Percentiles rank a stretch among this genome's conserved stretches.
phyloP scores from a whole-genome alignment of 2,329 filamentous ascomycete genomes.

The Chrysoporthe austroafricana region DNA sequence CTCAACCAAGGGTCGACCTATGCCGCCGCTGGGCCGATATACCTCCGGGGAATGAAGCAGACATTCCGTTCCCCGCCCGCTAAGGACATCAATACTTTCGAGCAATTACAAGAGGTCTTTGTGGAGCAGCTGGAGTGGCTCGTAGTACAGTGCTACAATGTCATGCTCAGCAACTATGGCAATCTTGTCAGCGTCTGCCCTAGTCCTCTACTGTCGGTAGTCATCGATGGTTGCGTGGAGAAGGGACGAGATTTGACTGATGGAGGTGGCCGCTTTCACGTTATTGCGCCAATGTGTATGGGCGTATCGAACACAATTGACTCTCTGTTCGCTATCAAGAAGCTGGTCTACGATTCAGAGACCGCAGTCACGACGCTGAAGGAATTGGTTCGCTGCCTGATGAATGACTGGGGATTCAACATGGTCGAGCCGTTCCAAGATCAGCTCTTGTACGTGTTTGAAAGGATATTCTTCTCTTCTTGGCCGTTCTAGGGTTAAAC shows the following conservation, averaged over 20 bases:
- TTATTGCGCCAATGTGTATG: constrained; percentile 17
- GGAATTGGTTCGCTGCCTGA: constrained; percentile 15
- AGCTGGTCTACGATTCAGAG: constrained; percentile 18
- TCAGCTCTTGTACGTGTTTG: constrained; percentile 4
- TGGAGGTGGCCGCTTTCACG: constrained; percentile 16
- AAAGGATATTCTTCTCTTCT: too few species aligned
- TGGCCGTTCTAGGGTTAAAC: neutral
- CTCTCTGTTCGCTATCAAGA: constrained; percentile 26
- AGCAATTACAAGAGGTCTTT: constrained; percentile 18
- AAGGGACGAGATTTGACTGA: constrained; percentile 20
- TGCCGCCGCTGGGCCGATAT: constrained; percentile 14
- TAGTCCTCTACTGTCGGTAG: constrained; percentile 18
- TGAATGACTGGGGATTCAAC: constrained; percentile 23
- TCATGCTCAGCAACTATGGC: constrained; percentile 18
- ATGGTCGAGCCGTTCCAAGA: constrained; percentile 27
- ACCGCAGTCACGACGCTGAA: constrained; percentile 17
- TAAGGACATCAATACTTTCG: constrained; percentile 12
- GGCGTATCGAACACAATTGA: constrained; percentile 23
- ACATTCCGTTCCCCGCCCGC: constrained; percentile 18
- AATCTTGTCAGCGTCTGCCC: constrained; percentile 19
- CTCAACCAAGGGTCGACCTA: constrained; percentile 17
- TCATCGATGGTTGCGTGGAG: constrained; percentile 21
- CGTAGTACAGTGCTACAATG: constrained; percentile 17
- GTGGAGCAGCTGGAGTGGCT: constrained; percentile 21
- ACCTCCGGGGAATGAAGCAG: constrained; percentile 20